Evolutionary conservation across 768 basidiomycete genomes (phyloP).

Genomic region (Postia placenta): DNA sequence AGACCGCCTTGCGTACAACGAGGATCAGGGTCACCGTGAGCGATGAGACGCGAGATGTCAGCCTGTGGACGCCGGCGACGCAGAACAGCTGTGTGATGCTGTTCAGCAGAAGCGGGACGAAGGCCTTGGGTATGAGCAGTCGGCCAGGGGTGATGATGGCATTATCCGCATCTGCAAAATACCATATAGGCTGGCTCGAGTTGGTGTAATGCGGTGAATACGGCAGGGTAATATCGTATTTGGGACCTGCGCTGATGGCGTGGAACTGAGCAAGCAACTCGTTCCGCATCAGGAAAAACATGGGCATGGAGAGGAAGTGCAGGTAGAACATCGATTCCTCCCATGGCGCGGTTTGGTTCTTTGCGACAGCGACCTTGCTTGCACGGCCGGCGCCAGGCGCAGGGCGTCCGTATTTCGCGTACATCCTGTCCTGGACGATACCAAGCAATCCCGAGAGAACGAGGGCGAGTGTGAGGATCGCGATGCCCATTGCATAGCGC

Average conservation of each 20-base stretch:
- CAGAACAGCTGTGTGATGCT: conserved; percentile 82
- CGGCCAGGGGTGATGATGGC: conserved; percentile 20
- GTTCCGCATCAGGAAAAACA: conserved; percentile 59
- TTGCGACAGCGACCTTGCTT: neutral
- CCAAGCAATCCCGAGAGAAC: conserved; percentile 79
- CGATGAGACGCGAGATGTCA: conserved; percentile 70
- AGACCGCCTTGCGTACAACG: conserved; percentile 76
- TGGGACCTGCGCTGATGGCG: conserved; percentile 35
- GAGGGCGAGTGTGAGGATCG: conserved; percentile 69
- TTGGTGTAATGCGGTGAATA: conserved; percentile 1
- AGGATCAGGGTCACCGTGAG: conserved; percentile 76
- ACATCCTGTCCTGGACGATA: conserved; percentile 79
- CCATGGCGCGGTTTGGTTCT: conserved; percentile 41
- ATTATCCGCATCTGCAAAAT: neutral
- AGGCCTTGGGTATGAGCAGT: conserved; percentile 46
- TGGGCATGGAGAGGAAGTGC: conserved; percentile 72
- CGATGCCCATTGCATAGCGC: conserved; percentile 65
- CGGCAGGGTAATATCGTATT: conserved; percentile 16
- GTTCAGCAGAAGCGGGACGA: conserved; percentile 64
- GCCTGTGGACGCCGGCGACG: conserved; percentile 79
- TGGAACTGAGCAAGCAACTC: conserved; percentile 45
- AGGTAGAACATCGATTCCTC: conserved; percentile 91
- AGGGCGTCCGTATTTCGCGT: conserved; percentile 35
- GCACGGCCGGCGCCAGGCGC: neutral
- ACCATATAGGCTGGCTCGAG: conserved; percentile 23